These are phyloP conservation scores for Cyphellophora attinorum DNA, from an alignment of 2,329 filamentous ascomycete species.

Conservation along the genomic window DNA sequence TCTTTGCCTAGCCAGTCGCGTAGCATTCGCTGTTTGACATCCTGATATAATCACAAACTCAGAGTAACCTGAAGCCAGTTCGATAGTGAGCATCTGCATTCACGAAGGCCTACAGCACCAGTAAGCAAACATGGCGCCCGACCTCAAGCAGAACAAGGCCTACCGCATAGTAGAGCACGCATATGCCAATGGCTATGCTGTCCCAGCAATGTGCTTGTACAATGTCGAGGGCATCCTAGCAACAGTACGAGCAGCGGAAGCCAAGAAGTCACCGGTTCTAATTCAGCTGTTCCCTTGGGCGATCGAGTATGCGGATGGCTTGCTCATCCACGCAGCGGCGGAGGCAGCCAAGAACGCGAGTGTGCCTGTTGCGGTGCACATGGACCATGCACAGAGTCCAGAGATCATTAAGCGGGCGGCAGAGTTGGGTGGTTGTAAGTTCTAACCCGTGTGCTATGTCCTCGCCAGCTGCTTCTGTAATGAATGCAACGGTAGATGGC, in stretches of 20 bases:
- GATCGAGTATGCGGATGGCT: constrained; percentile 52
- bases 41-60: too few species aligned
- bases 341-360: constrained; percentile 46
- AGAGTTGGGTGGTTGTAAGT: constrained; percentile 41
- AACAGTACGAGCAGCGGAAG: constrained; percentile 59
- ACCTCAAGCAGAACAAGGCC: constrained; percentile 19
- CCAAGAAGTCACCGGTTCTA: constrained; percentile 57
- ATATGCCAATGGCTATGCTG: constrained; percentile 17
- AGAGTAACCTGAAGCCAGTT: too few species aligned
- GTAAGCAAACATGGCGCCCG: constrained; percentile 7
- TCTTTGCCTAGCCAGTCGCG: too few species aligned
- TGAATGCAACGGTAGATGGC: too few species aligned
- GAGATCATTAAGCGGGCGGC: constrained; percentile 53
- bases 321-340: constrained; percentile 47
- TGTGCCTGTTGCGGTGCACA: constrained; percentile 54
- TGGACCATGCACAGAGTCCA: constrained; percentile 57
- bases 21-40: too few species aligned
- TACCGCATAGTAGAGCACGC: constrained; percentile 21
- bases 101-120: background rate
- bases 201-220: constrained; percentile 32
- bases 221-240: constrained; percentile 64
- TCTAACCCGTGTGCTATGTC: too few species aligned
- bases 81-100: too few species aligned
- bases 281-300: constrained; percentile 69
- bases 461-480: too few species aligned